Percentiles rank a stretch among this genome's conserved stretches.
Evolutionary conservation across 768 basidiomycete genomes (phyloP).

Genomic region (Tricholoma sp.): DNA sequence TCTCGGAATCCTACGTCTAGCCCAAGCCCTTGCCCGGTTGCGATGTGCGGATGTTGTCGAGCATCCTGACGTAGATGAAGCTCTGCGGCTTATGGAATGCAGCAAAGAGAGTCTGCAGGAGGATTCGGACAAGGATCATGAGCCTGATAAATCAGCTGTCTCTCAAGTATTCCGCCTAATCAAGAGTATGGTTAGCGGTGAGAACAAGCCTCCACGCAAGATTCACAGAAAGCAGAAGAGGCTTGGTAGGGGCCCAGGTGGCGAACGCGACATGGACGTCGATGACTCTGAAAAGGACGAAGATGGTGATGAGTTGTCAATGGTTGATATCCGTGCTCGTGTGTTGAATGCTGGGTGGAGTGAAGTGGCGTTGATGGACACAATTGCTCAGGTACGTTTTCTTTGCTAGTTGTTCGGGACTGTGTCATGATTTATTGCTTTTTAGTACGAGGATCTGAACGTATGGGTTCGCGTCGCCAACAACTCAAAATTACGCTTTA

Average conservation of each 20-base stretch:
- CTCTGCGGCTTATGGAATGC: conserved; percentile 93
- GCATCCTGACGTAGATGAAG: conserved; percentile 91
- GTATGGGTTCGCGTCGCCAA: conserved; percentile 82
- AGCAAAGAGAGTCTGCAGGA: conserved; percentile 89
- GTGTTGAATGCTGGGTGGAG: conserved; percentile 87
- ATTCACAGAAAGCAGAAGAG: conserved; percentile 42
- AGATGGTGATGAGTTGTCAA: conserved; percentile 66
- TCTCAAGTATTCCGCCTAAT: conserved; percentile 90
- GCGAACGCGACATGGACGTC: conserved; percentile 65
- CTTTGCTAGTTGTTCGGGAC: conserved; percentile 2
- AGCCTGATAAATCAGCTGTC: conserved; percentile 70
- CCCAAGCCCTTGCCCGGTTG: conserved; percentile 91
- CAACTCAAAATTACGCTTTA: conserved; percentile 74
- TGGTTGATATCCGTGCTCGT: conserved; percentile 85
- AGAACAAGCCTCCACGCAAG: conserved; percentile 22
- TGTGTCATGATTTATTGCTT: conserved; percentile 10
- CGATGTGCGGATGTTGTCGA: conserved; percentile 79
- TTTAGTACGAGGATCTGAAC: conserved; percentile 82
- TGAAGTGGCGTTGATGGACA: conserved; percentile 84
- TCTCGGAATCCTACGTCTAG: conserved; percentile 87
- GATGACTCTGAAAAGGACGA: conserved; percentile 69
- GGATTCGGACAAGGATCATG: conserved; percentile 63
- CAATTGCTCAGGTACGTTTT: conserved; percentile 65
- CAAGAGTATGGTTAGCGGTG: conserved; percentile 69
- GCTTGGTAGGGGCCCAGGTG: conserved; percentile 63